Percentiles rank a stretch among this genome's conserved stretches.
Conservation (phyloP, 208 protist genomes). For the Acanthamoeba triangularis region DNA sequence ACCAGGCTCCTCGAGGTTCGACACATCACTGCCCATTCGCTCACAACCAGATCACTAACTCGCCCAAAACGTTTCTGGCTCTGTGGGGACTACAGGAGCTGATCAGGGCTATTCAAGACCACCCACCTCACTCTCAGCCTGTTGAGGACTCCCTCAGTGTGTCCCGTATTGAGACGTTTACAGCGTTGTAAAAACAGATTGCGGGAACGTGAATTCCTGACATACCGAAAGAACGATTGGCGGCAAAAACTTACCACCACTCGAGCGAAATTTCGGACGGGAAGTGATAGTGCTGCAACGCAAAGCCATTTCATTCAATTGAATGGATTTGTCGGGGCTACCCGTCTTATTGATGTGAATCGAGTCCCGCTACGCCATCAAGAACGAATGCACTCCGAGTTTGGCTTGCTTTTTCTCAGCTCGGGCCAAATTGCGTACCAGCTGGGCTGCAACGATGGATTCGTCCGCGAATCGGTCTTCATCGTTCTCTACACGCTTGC, state of each 20-base stretch:
- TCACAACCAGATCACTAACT: background rate
- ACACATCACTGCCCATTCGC: background rate
- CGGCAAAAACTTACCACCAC: background rate
- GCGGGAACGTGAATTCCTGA: too few relatives aligned
- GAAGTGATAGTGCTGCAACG: background rate
- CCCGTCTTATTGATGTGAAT: background rate
- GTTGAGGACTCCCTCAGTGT: background rate
- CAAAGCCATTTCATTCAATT: background rate
- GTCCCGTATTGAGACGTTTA: too few relatives aligned
- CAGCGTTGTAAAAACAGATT: background rate
- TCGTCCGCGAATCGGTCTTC: background rate
- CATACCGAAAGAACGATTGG: background rate
- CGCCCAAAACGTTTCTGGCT: background rate
- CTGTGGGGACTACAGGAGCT: background rate
- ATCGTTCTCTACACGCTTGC: background rate
- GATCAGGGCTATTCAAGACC: background rate
- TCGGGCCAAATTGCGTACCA: slow-evolving; percentile 8
- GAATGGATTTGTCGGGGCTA: background rate
- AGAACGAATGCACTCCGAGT: slow-evolving; percentile 11
- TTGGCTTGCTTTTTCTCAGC: background rate
- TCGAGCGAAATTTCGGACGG: background rate
- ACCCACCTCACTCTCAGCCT: background rate
- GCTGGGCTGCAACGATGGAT: slow-evolving; percentile 5
- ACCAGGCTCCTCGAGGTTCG: slow-evolving; percentile 31
- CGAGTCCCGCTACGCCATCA: background rate